Evolutionary conservation across 495 filamentous ascomycete species (phyloP).

Genomic region (Annulohypoxylon maeteangense): DNA sequence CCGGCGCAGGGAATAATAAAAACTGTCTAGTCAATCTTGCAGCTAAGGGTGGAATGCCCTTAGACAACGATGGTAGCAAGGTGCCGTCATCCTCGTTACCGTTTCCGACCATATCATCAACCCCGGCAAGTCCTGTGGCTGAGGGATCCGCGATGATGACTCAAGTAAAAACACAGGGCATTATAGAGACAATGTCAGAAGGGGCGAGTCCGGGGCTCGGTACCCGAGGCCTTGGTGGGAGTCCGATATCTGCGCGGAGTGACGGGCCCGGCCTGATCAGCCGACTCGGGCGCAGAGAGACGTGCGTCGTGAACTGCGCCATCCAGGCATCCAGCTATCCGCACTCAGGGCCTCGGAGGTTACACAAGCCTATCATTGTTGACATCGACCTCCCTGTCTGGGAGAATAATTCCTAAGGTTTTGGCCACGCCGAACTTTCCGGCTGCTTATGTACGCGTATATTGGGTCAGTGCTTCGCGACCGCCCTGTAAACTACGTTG

Average conservation of each 20-base stretch:
- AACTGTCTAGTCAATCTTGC: conserved; percentile 59
- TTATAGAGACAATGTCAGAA: not conserved
- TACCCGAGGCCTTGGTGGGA: conserved; percentile 51
- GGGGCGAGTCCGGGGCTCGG: conserved; percentile 41
- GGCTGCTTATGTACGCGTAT: conserved; percentile 10
- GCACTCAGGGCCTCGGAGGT: conserved; percentile 64
- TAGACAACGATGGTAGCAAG: conserved; percentile 51
- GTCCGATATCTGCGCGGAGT: conserved; percentile 50
- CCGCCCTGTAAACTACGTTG: conserved; percentile 5
- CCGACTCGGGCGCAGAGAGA: conserved; percentile 68
- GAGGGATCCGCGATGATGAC: not conserved
- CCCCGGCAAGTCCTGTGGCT: not conserved
- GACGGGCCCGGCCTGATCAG: conserved; percentile 56
- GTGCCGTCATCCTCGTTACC: not conserved
- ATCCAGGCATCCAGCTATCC: conserved; percentile 76
- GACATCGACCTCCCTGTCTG: conserved; percentile 78
- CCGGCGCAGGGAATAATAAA: conserved; percentile 51
- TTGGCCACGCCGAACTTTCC: conserved; percentile 24
- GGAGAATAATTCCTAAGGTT: conserved; percentile 37
- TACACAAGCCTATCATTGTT: conserved; percentile 81
- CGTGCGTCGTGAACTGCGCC: conserved; percentile 80
- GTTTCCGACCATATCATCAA: not conserved
- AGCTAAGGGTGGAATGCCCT: conserved; percentile 42
- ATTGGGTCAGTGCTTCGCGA: conserved; percentile 24
- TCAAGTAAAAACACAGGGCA: not conserved